Base-by-base conservation (phyloP, 2,329 filamentous ascomycete species). In the Paraphoma sp. region DNA sequence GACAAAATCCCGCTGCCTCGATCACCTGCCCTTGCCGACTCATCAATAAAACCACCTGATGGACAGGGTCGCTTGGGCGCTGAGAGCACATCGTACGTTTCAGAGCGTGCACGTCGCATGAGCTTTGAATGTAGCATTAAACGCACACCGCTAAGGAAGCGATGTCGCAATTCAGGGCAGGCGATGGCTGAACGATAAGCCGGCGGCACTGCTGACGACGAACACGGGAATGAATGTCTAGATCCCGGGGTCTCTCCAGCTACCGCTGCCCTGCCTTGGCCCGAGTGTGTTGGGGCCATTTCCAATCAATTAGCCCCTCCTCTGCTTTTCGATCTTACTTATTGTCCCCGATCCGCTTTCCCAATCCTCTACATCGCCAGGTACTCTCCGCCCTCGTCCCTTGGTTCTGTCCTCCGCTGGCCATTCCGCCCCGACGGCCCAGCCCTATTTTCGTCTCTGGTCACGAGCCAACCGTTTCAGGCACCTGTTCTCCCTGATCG, bases 201-300 rank as follows among this genome's bases (percentile, higher is more conserved):
- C 54, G 54, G 29, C 43, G 28, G 29, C 43, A 30, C 42, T 45
- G 47, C 53, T 44, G 52, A 49, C 52, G 41, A 31, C 17, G 42
- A 7, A 30, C 28, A 45, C 16, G 43, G 41, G 48, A 47, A 11
- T 23, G 44, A 33, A 56, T 45, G 48, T 48, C 54, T 51, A 49
- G 54, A 52, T 31, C 11, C 43, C 44, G 40, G 18, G 10, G 17
- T 30, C 17, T 11, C 36, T 41, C 49, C 48, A 41, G 40, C 36
- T 17, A 38, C 45, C 51, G 51, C 45, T 43, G 48, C 17, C 51
- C 36, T 58, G 51, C 38, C 47, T 51, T 54, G 56, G 56, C 54
- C 45, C 18, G 36, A 29, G 30, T 45, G 33, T 48, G 38, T 45
- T 45, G 38, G 44, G 17, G 51, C 53, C 38, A 46, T 49, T 51